Conservation (phyloP, 148 eudicot genomes). For the Rhododendron vialii region DNA sequence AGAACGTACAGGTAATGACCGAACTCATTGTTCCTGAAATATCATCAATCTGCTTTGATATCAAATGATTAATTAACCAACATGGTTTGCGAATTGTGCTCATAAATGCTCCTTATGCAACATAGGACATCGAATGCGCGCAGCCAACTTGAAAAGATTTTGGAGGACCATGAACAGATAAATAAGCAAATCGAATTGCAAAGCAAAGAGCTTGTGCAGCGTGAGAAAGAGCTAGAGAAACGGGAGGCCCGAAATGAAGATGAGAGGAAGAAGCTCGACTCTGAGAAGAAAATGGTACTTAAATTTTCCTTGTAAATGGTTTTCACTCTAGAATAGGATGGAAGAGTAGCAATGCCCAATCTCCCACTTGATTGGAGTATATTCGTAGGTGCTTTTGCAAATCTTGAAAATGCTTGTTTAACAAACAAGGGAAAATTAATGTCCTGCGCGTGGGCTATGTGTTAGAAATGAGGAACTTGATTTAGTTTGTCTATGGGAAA, state of each 20-base stretch:
- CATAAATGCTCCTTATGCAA: slow-evolving; percentile 5
- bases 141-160: slow-evolving; percentile 27
- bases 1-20: slow-evolving; percentile 69
- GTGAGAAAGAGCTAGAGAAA: slow-evolving; percentile 35
- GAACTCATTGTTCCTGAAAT: slow-evolving; percentile 6
- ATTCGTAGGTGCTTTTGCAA: neutral
- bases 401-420: neutral
- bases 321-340: neutral
- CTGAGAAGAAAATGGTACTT: slow-evolving; percentile 16
- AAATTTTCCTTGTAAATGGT: neutral
- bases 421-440: neutral
- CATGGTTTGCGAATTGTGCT: neutral
- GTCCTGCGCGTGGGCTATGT: neutral
- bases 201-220: slow-evolving; percentile 29
- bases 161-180: slow-evolving; percentile 35
- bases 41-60: neutral
- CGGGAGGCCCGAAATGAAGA: slow-evolving; percentile 49
- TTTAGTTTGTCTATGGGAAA: neutral
- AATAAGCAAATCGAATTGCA: slow-evolving; percentile 29
- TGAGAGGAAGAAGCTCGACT: slow-evolving; percentile 41
- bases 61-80: neutral
- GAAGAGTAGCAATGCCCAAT: neutral
- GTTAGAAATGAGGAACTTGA: neutral
- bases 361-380: neutral
- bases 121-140: slow-evolving; percentile 13